Conservation (phyloP, 768 basidiomycete genomes). For the Termitomyces sp. region DNA sequence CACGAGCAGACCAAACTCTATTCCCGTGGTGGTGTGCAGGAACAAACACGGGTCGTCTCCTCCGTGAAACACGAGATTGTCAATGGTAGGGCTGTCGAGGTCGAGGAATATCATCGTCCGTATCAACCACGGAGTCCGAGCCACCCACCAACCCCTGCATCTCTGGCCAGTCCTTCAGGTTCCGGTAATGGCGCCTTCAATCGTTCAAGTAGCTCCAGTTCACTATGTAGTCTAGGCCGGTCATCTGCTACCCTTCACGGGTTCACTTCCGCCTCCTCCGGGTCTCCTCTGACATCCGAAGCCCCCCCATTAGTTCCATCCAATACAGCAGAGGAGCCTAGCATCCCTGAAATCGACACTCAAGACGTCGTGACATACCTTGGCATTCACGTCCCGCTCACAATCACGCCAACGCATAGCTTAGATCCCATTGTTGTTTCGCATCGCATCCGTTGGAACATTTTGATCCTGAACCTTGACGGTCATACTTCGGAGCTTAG, state of each 20-base stretch:
- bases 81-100: conserved; percentile 47
- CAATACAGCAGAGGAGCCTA: neutral
- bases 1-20: conserved; percentile 70
- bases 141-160: conserved; percentile 8
- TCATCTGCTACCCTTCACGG: neutral
- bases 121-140: conserved; percentile 11
- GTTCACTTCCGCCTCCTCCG: conserved; percentile 1
- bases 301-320: neutral
- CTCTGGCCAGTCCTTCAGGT: conserved; percentile 7
- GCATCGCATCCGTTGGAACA: conserved; percentile 79
- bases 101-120: conserved; percentile 18
- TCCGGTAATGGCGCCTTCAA: neutral
- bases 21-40: conserved; percentile 48
- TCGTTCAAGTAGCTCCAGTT: conserved; percentile 4
- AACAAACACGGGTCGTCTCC: conserved; percentile 55
- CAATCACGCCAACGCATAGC: conserved; percentile 62
- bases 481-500: conserved; percentile 94
- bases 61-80: conserved; percentile 65
- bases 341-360: conserved; percentile 5
- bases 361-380: conserved; percentile 57
- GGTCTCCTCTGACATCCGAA: neutral
- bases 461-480: conserved; percentile 78
- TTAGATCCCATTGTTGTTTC: conserved; percentile 71
- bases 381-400: conserved; percentile 52
- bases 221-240: conserved; percentile 3